Conservation (phyloP, 345 rosid genomes). For the Anastatica hierochuntica region DNA sequence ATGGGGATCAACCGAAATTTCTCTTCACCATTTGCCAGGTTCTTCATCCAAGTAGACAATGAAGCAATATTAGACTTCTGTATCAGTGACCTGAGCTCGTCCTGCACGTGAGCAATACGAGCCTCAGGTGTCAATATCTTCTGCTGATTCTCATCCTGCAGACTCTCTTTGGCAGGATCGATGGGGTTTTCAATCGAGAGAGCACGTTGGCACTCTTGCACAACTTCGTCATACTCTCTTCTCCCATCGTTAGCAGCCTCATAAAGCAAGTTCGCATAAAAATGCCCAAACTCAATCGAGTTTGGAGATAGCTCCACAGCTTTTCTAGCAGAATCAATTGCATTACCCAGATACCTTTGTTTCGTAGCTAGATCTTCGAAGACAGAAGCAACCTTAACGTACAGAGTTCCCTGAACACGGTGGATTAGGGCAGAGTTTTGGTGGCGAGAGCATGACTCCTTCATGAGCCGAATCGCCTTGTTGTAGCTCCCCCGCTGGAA, state of each 20-base stretch:
- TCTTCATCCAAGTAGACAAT: conserved; percentile 76
- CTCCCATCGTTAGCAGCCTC: conserved; percentile 66
- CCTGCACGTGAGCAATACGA: conserved; percentile 65
- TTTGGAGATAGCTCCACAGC: conserved; percentile 68
- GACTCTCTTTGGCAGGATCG: conserved; percentile 86
- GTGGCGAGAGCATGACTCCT: conserved; percentile 52
- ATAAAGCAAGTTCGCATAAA: conserved; percentile 72
- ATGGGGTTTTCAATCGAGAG: conserved; percentile 58
- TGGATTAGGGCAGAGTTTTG: conserved; percentile 52
- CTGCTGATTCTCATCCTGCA: conserved; percentile 80
- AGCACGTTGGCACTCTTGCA: conserved; percentile 77
- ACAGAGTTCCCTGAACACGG: conserved; percentile 84
- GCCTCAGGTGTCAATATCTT: conserved; percentile 60
- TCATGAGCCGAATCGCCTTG: conserved; percentile 79
- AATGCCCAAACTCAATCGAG: conserved; percentile 76
- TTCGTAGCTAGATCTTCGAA: conserved; percentile 67
- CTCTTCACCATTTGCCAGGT: conserved; percentile 77
- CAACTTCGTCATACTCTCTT: conserved; percentile 75
- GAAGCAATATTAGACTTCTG: conserved; percentile 69
- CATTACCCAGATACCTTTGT: conserved; percentile 55
- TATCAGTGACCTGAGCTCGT: conserved; percentile 58
- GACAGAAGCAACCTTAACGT: conserved; percentile 59
- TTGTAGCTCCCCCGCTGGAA: conserved; percentile 79
- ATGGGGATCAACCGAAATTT: conserved; percentile 63
- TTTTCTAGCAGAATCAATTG: conserved; percentile 60